Percentiles rank a stretch among this genome's conserved stretches.
phyloP scores from a whole-genome alignment of 208 protist genomes.

The Wallacemonas sp. region DNA sequence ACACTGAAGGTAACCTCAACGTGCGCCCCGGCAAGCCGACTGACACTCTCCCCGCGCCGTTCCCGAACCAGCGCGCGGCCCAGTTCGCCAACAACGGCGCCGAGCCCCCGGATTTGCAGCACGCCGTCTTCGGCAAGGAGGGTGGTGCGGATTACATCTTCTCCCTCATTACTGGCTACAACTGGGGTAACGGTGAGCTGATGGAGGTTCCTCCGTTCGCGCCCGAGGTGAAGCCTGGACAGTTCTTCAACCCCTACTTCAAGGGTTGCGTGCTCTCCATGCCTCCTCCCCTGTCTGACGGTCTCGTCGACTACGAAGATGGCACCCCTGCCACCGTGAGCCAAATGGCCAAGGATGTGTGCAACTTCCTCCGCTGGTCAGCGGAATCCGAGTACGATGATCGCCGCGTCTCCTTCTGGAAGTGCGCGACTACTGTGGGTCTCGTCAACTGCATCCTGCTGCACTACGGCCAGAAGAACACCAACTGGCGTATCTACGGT shows the following conservation, averaged over 20 bases:
- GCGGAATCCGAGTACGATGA: constrained; percentile 90
- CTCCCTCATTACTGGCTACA: constrained; percentile 97
- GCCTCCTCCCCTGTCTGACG: constrained; percentile 95
- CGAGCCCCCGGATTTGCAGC: constrained; percentile 97
- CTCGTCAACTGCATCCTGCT: constrained; percentile 84
- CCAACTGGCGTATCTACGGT: constrained; percentile 87
- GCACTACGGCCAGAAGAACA: constrained; percentile 89
- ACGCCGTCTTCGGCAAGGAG: constrained; percentile 96
- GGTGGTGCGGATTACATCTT: constrained; percentile 98
- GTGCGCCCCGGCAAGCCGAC: constrained; percentile 95
- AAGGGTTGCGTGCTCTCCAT: constrained; percentile 97
- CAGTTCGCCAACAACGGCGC: constrained; percentile 97
- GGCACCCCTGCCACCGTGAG: constrained; percentile 95
- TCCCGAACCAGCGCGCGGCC: constrained; percentile 97
- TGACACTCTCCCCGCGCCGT: constrained; percentile 96
- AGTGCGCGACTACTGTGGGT: constrained; percentile 73
- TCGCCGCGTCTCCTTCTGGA: constrained; percentile 86
- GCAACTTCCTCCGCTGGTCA: constrained; percentile 93
- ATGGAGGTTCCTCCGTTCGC: constrained; percentile 83
- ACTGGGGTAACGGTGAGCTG: constrained; percentile 93
- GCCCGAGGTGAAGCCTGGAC: constrained; percentile 81
- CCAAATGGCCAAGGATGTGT: constrained; percentile 98
- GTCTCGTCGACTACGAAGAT: constrained; percentile 97
- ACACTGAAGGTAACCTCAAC: constrained; percentile 96
- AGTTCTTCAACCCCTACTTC: constrained; percentile 99